Percentiles rank a stretch among this genome's conserved stretches.
Evolutionary conservation across 441 rosid genomes (phyloP).

Genomic region (Gossypium laxum): DNA sequence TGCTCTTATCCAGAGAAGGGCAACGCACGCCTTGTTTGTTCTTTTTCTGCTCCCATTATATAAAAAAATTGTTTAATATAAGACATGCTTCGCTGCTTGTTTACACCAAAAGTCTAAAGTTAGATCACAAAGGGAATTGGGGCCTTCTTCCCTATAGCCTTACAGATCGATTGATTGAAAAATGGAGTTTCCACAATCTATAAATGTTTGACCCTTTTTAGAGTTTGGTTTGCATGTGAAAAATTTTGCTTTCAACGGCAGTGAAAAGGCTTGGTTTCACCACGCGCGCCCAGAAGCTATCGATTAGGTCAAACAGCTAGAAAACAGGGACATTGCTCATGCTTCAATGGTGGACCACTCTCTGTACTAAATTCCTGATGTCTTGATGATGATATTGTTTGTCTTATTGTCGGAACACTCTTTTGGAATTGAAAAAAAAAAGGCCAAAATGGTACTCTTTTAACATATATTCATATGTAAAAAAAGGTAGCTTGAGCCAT

Average conservation of each 20-base stretch:
- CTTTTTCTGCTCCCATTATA: neutral
- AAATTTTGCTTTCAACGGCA: neutral
- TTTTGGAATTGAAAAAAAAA: neutral
- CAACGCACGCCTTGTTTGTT: conserved; percentile 6
- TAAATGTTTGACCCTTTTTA: neutral
- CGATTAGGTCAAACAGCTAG: conserved; percentile 24
- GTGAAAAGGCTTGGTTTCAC: neutral
- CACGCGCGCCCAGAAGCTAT: neutral
- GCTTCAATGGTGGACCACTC: conserved; percentile 25
- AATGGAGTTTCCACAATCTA: neutral
- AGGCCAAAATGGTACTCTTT: neutral
- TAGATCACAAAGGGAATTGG: neutral
- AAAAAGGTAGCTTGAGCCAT: neutral
- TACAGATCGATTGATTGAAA: neutral
- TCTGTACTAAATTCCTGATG: conserved; percentile 14
- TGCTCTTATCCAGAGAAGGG: neutral
- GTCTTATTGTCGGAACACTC: conserved; percentile 17
- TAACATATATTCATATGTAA: neutral
- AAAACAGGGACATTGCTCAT: conserved; percentile 20
- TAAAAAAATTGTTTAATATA: neutral
- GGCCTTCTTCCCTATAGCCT: too few relatives aligned
- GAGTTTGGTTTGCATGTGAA: neutral
- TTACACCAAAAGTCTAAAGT: neutral
- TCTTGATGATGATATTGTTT: conserved; percentile 23
- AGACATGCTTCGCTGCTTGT: neutral